Evolutionary conservation across 148 eudicot genomes (phyloP).

Genomic region (Selenicereus undatus): DNA sequence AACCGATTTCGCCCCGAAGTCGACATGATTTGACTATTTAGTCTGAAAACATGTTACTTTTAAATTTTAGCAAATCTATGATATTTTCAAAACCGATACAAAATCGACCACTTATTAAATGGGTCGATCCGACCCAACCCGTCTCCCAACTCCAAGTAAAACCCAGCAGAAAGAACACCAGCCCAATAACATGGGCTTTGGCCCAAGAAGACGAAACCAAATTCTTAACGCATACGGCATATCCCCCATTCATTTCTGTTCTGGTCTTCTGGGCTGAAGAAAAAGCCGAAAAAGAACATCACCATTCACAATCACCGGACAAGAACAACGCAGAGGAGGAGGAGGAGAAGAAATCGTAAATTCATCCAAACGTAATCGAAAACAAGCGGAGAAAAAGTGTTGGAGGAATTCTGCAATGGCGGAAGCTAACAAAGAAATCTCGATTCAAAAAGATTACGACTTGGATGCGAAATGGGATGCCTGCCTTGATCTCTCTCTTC

Average conservation of each 20-base stretch:
- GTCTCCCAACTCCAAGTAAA: too few relatives aligned
- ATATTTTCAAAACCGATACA: too few relatives aligned
- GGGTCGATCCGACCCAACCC: too few relatives aligned
- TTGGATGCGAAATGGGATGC: slow-evolving; percentile 84
- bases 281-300: not conserved
- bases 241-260: not conserved
- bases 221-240: not conserved
- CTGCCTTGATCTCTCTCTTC: slow-evolving; percentile 75
- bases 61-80: too few relatives aligned
- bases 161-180: too few relatives aligned
- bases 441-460: slow-evolving; percentile 36
- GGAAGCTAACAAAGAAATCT: slow-evolving; percentile 38
- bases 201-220: not conserved
- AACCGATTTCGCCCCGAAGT: too few relatives aligned
- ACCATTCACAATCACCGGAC: too few relatives aligned
- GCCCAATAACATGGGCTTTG: not conserved
- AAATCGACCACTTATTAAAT: too few relatives aligned
- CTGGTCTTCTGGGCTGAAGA: not conserved
- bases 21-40: too few relatives aligned
- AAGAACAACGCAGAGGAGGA: not conserved
- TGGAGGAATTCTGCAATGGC: slow-evolving; percentile 35
- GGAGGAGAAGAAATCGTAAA: not conserved
- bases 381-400: not conserved
- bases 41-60: too few relatives aligned
- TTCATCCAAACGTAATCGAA: not conserved